These are phyloP conservation scores for Corymbia citriodora DNA, from an alignment of 441 rosid species.

Conservation along the genomic window DNA sequence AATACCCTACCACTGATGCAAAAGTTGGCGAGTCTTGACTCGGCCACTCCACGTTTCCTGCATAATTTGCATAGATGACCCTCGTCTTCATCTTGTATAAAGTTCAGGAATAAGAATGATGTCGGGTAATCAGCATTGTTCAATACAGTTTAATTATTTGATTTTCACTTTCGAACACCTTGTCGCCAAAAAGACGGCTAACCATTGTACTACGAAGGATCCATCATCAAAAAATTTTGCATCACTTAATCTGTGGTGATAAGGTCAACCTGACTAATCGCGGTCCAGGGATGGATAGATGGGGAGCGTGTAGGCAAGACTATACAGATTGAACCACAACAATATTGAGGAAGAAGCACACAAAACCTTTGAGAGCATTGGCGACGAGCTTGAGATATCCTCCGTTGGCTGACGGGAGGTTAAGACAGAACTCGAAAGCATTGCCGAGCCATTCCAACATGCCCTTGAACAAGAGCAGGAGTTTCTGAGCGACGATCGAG, in stretches of 20 bases:
- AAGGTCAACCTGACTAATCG: not conserved
- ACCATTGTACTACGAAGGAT: not conserved
- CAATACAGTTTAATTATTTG: not conserved
- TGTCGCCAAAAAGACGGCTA: not conserved
- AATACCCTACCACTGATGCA: conserved; percentile 27
- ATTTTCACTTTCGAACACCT: not conserved
- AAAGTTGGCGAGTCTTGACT: conserved; percentile 34
- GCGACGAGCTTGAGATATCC: conserved; percentile 29
- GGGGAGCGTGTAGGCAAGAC: not conserved
- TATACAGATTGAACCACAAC: not conserved
- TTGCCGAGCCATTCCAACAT: conserved; percentile 36
- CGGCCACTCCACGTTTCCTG: conserved; percentile 41
- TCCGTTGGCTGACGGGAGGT: conserved; percentile 44
- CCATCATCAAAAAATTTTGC: not conserved
- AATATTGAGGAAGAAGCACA: not conserved
- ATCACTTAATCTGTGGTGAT: not conserved
- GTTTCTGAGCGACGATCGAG: conserved; percentile 44
- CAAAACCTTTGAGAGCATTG: conserved; percentile 29
- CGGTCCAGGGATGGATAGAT: not conserved
- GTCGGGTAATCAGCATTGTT: not conserved
- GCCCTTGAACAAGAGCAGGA: conserved; percentile 17
- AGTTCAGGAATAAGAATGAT: not conserved
- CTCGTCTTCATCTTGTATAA: not conserved
- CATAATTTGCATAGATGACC: not conserved
- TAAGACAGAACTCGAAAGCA: conserved; percentile 33